phyloP scores from a whole-genome alignment of 1,139 yeast species.

The Pichia sp. region DNA sequence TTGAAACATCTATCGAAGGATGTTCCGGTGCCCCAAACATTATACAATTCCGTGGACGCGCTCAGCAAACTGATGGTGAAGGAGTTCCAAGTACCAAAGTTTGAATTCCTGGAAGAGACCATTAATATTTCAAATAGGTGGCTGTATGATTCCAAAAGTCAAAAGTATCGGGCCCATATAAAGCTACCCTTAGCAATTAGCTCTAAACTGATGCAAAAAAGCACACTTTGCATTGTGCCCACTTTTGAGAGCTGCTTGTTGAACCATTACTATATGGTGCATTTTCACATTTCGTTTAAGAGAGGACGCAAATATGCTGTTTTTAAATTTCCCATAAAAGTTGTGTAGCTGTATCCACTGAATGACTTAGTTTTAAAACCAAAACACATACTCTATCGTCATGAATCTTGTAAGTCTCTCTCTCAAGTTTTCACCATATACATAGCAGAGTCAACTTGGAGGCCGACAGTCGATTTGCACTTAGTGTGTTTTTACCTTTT shows the following conservation, averaged over 20 bases:
- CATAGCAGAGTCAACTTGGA: too few species aligned
- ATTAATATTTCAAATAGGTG: constrained; percentile 7
- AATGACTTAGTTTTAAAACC: too few species aligned
- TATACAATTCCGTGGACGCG: constrained; percentile 5
- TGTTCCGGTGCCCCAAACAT: constrained; percentile 8
- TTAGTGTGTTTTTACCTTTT: too few species aligned
- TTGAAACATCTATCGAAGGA: constrained; percentile 4
- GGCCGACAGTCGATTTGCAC: too few species aligned
- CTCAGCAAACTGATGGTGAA: constrained; percentile 7
- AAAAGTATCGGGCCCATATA: constrained; percentile 1
- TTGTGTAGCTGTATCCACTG: constrained; percentile 1
- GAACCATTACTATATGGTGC: constrained; percentile 8
- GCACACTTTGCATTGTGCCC: constrained; percentile 6
- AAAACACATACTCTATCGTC: too few species aligned
- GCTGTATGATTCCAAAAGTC: constrained; percentile 1
- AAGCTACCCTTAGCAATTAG: constrained; percentile 6
- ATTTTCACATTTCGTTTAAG: constrained; percentile 3
- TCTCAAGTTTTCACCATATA: too few species aligned
- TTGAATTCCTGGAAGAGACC: constrained; percentile 5
- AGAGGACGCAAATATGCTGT: constrained; percentile 4
- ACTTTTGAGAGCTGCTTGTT: constrained; percentile 9
- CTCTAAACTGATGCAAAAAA: constrained; percentile 3
- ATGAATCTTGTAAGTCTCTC: too few species aligned
- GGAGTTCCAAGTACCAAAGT: constrained; percentile 7
- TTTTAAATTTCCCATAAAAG: constrained; percentile 8